Percentiles rank a stretch among this genome's conserved stretches.
These are phyloP conservation scores for Avena insularis DNA, from an alignment of 176 grass and related monocot genomes.

Conservation along the genomic window DNA sequence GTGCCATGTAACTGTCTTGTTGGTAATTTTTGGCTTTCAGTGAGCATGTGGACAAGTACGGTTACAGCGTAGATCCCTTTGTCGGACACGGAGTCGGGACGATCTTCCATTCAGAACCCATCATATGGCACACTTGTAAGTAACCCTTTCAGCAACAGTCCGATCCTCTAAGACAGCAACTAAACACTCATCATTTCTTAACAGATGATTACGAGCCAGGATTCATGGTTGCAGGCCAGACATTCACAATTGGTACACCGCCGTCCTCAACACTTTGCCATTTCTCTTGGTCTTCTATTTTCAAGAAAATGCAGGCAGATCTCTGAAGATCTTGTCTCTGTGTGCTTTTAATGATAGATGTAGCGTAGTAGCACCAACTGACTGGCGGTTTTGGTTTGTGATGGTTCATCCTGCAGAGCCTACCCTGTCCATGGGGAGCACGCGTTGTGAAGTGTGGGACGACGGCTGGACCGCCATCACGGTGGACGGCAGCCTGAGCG, in stretches of 20 bases:
- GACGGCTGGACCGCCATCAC: conserved; percentile 90
- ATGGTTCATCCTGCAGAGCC: conserved; percentile 56
- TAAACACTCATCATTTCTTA: neutral
- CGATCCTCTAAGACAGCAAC: neutral
- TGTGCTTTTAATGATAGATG: neutral
- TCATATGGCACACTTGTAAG: conserved; percentile 84
- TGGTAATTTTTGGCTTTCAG: conserved; percentile 41
- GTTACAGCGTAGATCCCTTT: conserved; percentile 72
- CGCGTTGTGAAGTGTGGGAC: conserved; percentile 61
- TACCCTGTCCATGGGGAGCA: conserved; percentile 77
- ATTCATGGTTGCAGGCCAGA: conserved; percentile 88
- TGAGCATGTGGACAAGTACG: conserved; percentile 63
- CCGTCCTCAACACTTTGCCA: neutral
- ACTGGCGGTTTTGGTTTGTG: neutral
- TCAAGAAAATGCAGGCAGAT: neutral
- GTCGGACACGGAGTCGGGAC: conserved; percentile 83
- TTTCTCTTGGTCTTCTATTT: neutral
- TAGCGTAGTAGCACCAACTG: neutral
- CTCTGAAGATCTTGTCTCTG: neutral
- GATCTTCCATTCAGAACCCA: conserved; percentile 88
- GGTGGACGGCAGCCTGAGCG: conserved; percentile 67
- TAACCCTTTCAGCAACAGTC: neutral
- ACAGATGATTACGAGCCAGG: conserved; percentile 76
- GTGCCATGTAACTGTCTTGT: neutral
- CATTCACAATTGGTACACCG: conserved; percentile 85